phyloP scores from a whole-genome alignment of 352 stramenopile species.

The Phytophthora sp. region DNA sequence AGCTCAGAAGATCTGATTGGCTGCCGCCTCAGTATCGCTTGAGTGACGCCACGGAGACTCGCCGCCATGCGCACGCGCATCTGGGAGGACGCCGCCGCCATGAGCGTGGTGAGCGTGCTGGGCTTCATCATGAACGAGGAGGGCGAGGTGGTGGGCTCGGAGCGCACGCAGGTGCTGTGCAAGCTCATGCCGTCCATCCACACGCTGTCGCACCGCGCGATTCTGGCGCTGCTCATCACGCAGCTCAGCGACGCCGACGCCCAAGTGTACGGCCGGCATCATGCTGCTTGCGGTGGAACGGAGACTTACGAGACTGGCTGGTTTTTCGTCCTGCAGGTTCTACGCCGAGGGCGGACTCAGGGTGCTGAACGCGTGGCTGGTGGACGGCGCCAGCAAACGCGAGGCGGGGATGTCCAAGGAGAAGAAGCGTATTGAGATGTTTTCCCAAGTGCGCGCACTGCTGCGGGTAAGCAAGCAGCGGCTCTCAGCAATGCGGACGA shows the following conservation, averaged over 20 bases:
- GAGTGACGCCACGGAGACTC: too few relatives aligned
- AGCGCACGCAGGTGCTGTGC: slow-evolving; percentile 80
- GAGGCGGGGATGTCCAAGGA: slow-evolving; percentile 51
- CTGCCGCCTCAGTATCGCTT: neutral
- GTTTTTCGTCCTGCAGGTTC: slow-evolving; percentile 44
- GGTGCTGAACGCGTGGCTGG: slow-evolving; percentile 77
- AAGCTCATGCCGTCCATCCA: slow-evolving; percentile 88
- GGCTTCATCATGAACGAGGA: slow-evolving; percentile 86
- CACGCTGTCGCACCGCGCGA: slow-evolving; percentile 77
- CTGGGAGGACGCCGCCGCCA: slow-evolving; percentile 78
- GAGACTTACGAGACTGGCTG: too few relatives aligned
- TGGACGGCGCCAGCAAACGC: slow-evolving; percentile 47
- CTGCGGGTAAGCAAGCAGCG: slow-evolving; percentile 49
- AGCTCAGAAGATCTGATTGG: slow-evolving; percentile 12
- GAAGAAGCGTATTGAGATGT: slow-evolving; percentile 76
- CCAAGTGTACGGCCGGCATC: too few relatives aligned
- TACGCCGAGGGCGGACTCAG: slow-evolving; percentile 75
- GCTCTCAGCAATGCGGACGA: too few relatives aligned
- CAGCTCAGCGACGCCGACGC: slow-evolving; percentile 74
- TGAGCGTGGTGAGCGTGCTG: slow-evolving; percentile 84
- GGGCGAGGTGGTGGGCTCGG: slow-evolving; percentile 69
- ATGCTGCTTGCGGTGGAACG: too few relatives aligned
- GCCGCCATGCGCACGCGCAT: slow-evolving; percentile 66
- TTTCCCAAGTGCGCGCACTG: slow-evolving; percentile 77
- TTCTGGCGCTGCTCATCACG: slow-evolving; percentile 75